These are phyloP conservation scores for Syzygium syzygioides DNA, from an alignment of 441 rosid species.

Conservation along the genomic window DNA sequence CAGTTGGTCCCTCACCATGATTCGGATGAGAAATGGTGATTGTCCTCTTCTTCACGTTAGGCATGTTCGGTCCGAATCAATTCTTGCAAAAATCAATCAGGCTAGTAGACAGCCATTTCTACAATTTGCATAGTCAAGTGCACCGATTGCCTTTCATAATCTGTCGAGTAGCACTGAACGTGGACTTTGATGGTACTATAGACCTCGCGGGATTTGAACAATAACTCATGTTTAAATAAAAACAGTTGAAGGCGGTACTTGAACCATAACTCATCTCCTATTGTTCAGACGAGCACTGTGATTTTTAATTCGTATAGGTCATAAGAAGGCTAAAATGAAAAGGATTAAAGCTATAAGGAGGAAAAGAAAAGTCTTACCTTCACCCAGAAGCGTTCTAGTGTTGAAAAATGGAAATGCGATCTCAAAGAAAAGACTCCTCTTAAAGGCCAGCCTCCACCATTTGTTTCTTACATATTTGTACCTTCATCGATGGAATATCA, in stretches of 20 bases:
- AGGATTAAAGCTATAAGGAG: neutral
- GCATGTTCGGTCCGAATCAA: neutral
- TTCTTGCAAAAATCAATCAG: neutral
- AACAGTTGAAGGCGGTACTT: neutral
- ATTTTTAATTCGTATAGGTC: neutral
- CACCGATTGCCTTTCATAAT: neutral
- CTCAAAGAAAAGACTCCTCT: neutral
- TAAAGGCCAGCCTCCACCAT: neutral
- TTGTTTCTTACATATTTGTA: neutral
- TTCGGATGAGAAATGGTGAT: too few relatives aligned
- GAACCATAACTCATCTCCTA: neutral
- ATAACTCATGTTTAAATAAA: neutral
- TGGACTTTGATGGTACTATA: neutral
- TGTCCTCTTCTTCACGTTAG: neutral
- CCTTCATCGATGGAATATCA: neutral
- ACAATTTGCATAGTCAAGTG: neutral
- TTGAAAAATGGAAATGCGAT: neutral
- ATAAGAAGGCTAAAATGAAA: neutral
- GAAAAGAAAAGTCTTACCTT: neutral
- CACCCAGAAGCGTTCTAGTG: neutral
- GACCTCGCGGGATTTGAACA: neutral
- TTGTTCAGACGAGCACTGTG: neutral
- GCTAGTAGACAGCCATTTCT: neutral
- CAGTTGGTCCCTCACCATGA: too few relatives aligned
- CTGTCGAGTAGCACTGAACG: neutral